Conservation (phyloP, 2,329 filamentous ascomycete genomes). For the Xylariaceae sp. region DNA sequence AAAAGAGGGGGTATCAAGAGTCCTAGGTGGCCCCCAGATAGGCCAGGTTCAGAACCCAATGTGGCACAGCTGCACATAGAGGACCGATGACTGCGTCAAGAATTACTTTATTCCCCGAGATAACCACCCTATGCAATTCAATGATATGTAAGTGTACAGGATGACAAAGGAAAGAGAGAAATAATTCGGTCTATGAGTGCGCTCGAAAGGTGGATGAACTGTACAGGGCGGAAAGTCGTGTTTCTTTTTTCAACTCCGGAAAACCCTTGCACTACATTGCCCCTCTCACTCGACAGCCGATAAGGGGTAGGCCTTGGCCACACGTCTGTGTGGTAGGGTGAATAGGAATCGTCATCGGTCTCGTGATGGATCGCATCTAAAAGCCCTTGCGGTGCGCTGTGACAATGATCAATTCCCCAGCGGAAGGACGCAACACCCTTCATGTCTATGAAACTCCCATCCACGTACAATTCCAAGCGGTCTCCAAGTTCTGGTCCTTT, state of each 20-base stretch:
- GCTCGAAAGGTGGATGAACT: slow-evolving; percentile 35
- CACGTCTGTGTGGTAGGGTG: slow-evolving; percentile 13
- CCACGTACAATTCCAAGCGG: slow-evolving; percentile 33
- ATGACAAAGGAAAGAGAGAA: slow-evolving; percentile 37
- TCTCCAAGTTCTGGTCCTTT: slow-evolving; percentile 21
- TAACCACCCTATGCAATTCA: slow-evolving; percentile 35
- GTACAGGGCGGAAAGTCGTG: slow-evolving; percentile 35
- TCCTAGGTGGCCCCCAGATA: slow-evolving; percentile 16
- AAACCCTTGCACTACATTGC: slow-evolving; percentile 22
- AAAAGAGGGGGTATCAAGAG: slow-evolving; percentile 10
- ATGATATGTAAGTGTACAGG: slow-evolving; percentile 42
- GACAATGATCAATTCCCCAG: slow-evolving; percentile 15
- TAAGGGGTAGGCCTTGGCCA: slow-evolving; percentile 6
- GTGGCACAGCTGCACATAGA: slow-evolving; percentile 22
- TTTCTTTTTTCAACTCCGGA: slow-evolving; percentile 18
- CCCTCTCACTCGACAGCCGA: slow-evolving; percentile 19
- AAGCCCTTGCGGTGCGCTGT: slow-evolving; percentile 11
- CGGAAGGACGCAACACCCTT: slow-evolving; percentile 18
- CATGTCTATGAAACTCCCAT: slow-evolving; percentile 30
- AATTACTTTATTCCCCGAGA: slow-evolving; percentile 34
- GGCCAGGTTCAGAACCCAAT: slow-evolving; percentile 12
- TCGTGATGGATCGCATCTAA: slow-evolving; percentile 20
- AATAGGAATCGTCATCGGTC: slow-evolving; percentile 16
- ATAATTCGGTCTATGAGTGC: slow-evolving; percentile 35
- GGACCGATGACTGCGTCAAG: slow-evolving; percentile 14